Evolutionary conservation across 495 filamentous ascomycete species (phyloP), one percentile per base, ranked within the genome.

Genomic region (Hapsidospora chrysogenum): DNA sequence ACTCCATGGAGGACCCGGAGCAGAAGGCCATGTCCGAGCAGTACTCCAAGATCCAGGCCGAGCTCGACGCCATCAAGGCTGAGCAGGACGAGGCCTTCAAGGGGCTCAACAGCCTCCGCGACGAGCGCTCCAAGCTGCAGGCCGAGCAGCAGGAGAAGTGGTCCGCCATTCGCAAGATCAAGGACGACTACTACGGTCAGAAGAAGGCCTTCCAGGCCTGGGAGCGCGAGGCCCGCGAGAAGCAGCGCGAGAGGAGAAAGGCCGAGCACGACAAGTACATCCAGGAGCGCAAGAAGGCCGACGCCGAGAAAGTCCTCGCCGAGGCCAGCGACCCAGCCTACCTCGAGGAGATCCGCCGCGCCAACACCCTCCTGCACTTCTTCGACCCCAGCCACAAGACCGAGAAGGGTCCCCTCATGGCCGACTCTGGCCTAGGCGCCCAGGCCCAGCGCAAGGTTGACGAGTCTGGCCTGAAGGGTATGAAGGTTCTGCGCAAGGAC

Each of bases 301-400:
- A 80, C 19, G 89, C 89, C 14, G 69, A 86, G 63, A 79, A 82
- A 56, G 53, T 76, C 57, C 72, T 93, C 31, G 86, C 85, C 51
- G 86, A 94, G 59, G 89, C 92, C 39, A 86, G 81, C 36, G 68
- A 75, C 42, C 85, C 73, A 0, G 89, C 89, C 28, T 99, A 83
- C 60, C 63, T 78, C 30, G 83, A 92, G 38, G 83, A 96, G 63
- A 92, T 99, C 48, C 66, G 82, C 30, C 77, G 78, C 33, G 82
- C 83, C 23, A 77, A 86, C 56, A 76, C 72, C 48, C 65, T 99
- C 8, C 78, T 95, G 39, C 75, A 76, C 33, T 86, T 84, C 69
- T 85, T 96, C 47, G 85, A 96, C 52, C 85, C 89, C 2, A 67
- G 79, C 2, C 48, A 50, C 34, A 74, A 72, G 31, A 61, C 66